These are phyloP conservation scores for Aphanomyces cochlioides DNA, from an alignment of 352 stramenopile species.

Conservation along the genomic window DNA sequence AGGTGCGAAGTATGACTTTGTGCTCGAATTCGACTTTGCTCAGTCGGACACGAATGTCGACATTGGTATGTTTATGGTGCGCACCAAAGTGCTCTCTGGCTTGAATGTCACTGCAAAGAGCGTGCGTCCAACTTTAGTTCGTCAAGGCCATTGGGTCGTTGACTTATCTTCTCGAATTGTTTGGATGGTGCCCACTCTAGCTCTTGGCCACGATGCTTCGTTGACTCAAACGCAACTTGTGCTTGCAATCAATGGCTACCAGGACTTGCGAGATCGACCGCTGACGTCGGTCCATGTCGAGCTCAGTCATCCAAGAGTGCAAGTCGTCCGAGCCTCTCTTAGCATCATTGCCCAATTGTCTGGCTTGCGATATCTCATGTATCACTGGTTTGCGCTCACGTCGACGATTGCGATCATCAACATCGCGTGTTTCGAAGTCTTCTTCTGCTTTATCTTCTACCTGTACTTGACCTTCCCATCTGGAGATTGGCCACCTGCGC, in stretches of 20 bases:
- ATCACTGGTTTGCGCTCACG: slow-evolving; percentile 75
- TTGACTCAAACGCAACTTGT: slow-evolving; percentile 51
- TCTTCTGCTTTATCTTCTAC: slow-evolving; percentile 23
- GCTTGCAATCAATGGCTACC: slow-evolving; percentile 64
- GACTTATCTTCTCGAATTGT: slow-evolving; percentile 44
- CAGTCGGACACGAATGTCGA: slow-evolving; percentile 58
- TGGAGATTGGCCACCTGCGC: background rate
- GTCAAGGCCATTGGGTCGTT: slow-evolving; percentile 56
- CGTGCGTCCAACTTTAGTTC: slow-evolving; percentile 55
- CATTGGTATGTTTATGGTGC: slow-evolving; percentile 77
- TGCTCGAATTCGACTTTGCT: slow-evolving; percentile 65
- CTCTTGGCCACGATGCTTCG: slow-evolving; percentile 40
- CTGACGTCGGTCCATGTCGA: slow-evolving; percentile 48
- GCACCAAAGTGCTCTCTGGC: slow-evolving; percentile 31
- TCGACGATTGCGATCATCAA: slow-evolving; percentile 71
- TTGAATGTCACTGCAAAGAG: slow-evolving; percentile 38
- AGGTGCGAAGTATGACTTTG: slow-evolving; percentile 73
- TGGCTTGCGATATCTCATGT: slow-evolving; percentile 81
- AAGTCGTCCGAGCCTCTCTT: slow-evolving; percentile 68
- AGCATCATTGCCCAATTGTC: slow-evolving; percentile 79
- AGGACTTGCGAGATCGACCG: slow-evolving; percentile 50
- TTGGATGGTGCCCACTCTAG: slow-evolving; percentile 52
- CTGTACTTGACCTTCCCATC: slow-evolving; percentile 24
- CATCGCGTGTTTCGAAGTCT: slow-evolving; percentile 64
- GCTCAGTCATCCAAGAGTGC: slow-evolving; percentile 64